Evolutionary conservation across 352 stramenopile genomes (phyloP).

Genomic region (Globisporangium takayamanum): DNA sequence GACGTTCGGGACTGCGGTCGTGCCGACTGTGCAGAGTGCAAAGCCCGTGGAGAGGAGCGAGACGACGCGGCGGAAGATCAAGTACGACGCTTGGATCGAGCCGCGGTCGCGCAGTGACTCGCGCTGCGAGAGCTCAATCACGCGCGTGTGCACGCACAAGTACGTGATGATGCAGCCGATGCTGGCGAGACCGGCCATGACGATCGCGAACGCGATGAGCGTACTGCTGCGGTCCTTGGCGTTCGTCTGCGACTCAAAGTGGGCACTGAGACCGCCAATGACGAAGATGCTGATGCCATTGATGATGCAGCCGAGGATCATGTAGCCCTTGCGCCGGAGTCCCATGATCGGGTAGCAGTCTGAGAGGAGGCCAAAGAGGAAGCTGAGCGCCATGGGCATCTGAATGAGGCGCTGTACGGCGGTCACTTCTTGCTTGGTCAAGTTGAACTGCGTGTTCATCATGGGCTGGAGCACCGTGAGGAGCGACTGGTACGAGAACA

Average conservation of each 20-base stretch:
- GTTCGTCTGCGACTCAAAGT: constrained; percentile 25
- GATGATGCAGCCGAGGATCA: constrained; percentile 75
- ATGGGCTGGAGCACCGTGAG: constrained; percentile 42
- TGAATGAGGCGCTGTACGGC: constrained; percentile 56
- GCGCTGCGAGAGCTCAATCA: constrained; percentile 35
- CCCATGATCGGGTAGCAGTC: constrained; percentile 90
- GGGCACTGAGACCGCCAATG: constrained; percentile 45
- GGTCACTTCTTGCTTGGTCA: constrained; percentile 34
- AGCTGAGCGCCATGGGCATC: constrained; percentile 86
- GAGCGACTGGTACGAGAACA: constrained; percentile 59
- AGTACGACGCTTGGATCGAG: constrained; percentile 25
- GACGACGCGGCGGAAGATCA: constrained; percentile 26
- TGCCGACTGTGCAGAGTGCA: constrained; percentile 13
- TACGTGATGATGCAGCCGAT: constrained; percentile 39
- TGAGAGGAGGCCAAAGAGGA: constrained; percentile 84
- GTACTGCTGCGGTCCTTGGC: constrained; percentile 4
- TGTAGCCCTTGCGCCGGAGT: constrained; percentile 87
- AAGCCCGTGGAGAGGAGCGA: constrained; percentile 16
- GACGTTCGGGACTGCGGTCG: constrained; percentile 10
- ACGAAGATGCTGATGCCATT: constrained; percentile 53
- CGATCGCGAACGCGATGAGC: constrained; percentile 19
- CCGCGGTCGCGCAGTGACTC: constrained; percentile 25
- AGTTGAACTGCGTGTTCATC: constrained; percentile 45
- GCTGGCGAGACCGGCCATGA: constrained; percentile 23
- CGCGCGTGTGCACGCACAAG: constrained; percentile 31